Base-by-base conservation (phyloP, 2,329 filamentous ascomycete genomes). In the Apiospora sp. region DNA sequence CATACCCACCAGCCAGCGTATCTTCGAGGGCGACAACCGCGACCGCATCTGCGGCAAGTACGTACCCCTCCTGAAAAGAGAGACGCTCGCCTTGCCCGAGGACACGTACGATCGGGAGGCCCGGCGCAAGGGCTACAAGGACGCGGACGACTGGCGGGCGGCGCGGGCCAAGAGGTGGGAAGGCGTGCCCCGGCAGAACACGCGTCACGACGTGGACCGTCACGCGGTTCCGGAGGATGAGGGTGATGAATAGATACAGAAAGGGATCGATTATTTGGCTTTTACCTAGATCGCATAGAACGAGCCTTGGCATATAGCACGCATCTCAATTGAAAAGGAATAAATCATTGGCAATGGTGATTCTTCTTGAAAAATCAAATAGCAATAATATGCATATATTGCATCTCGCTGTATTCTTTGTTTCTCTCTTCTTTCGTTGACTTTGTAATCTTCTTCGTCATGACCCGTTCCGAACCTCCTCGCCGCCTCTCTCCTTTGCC, bases 51-150 rank as follows among this genome's bases (percentile, higher is more conserved):
- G 84, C 24, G 90, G 90, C 1, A 82, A 77, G n/a, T 92, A 92
- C 75, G 82, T 87, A 48, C 87, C 87, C 0, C 80, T 92, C 41
- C 82, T 90, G 80, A 83, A 87, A 77, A 88, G 87, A 80, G 81
- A 82, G 72, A 78, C 84, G 73, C 80, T 89, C 73, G 83, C 87
- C 70, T 81, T 85, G 67, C 86, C 88, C 12, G 85, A 88, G 74
- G 88, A 89, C 79, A 83, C 87, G 70, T 91, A 92, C 75, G 88
- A 92, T 75, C 85, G 84, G 76, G 92, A 89, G 80, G 90, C 91
- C n/a, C 83, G 87, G 77, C 86, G 86, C 72, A 90, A 89, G 79
- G 91, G 91, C 0, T 91, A 88, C 75, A 83, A 82, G 49, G 84
- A 82, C 73, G 83, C 87, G 1, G 86, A 86, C 71, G 89, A 89